phyloP scores from a whole-genome alignment of 305 asterid species.

The Fraxinus velutina region DNA sequence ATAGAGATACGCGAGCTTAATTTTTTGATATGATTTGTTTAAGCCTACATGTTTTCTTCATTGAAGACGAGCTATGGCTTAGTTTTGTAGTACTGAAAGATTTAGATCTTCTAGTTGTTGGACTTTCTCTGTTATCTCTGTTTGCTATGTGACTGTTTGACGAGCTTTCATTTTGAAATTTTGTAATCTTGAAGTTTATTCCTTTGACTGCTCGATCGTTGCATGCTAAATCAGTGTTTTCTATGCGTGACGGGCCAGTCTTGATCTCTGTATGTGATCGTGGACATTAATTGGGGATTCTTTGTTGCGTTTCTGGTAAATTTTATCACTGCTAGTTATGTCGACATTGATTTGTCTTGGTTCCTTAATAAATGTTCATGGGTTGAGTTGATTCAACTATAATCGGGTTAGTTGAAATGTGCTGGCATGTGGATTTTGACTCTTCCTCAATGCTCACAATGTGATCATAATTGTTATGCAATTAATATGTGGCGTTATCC shows the following conservation, averaged over 20 bases:
- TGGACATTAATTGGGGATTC: not conserved
- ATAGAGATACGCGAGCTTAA: slow-evolving; percentile 41
- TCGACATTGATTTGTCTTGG: not conserved
- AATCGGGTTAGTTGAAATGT: not conserved
- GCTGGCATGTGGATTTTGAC: not conserved
- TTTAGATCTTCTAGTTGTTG: slow-evolving; percentile 24
- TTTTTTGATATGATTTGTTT: slow-evolving; percentile 21
- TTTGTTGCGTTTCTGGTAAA: not conserved
- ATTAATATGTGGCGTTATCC: not conserved
- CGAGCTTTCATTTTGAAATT: slow-evolving; percentile 11
- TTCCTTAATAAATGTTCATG: not conserved
- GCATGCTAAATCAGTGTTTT: slow-evolving; percentile 20
- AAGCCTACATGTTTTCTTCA: not conserved
- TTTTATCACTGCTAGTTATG: slow-evolving; percentile 21
- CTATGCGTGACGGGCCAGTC: slow-evolving; percentile 11
- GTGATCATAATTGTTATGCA: not conserved
- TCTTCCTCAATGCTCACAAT: not conserved
- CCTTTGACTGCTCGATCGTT: slow-evolving; percentile 12
- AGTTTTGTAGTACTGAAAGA: slow-evolving; percentile 5
- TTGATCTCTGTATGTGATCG: not conserved
- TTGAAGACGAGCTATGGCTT: slow-evolving; percentile 14
- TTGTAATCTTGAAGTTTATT: slow-evolving; percentile 3
- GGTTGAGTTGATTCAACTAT: not conserved
- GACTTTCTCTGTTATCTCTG: slow-evolving; percentile 3
- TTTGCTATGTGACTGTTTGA: not conserved